Percentiles rank a stretch among this genome's conserved stretches.
phyloP scores from a whole-genome alignment of 73 alveolate genomes.

The Uronychia binucleata region DNA sequence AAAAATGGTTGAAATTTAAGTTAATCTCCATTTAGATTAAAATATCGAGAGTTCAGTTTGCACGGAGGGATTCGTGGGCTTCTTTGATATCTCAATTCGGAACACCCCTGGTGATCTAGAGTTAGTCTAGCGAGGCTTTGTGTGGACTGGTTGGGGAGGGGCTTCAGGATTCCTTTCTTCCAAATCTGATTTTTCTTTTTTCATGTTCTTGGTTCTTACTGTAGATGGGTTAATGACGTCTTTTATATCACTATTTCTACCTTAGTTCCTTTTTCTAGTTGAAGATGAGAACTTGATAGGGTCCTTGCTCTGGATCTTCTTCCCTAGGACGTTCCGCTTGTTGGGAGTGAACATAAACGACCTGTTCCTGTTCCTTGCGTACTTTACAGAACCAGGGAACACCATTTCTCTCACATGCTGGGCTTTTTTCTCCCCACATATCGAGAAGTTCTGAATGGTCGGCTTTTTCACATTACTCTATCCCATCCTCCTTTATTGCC shows the following conservation, averaged over 20 bases:
- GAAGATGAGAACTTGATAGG: background rate
- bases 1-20: too few species aligned
- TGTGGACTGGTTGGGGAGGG: background rate
- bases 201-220: background rate
- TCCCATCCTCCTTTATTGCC: too few species aligned
- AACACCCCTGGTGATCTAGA: background rate
- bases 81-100: background rate
- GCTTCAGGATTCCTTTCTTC: background rate
- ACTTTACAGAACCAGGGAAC: background rate
- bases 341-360: background rate
- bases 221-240: background rate
- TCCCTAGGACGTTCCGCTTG: background rate
- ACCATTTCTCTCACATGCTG: background rate
- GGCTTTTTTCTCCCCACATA: background rate
- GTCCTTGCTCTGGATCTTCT: background rate
- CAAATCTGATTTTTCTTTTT: background rate
- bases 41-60: background rate
- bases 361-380: background rate
- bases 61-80: background rate
- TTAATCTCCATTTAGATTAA: too few species aligned
- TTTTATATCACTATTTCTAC: background rate
- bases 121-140: too few species aligned
- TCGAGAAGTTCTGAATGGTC: background rate
- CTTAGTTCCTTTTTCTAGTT: background rate
- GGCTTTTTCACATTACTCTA: too few species aligned